These are phyloP conservation scores for Rheum nobile DNA, from an alignment of 148 eudicot species.

Conservation along the genomic window DNA sequence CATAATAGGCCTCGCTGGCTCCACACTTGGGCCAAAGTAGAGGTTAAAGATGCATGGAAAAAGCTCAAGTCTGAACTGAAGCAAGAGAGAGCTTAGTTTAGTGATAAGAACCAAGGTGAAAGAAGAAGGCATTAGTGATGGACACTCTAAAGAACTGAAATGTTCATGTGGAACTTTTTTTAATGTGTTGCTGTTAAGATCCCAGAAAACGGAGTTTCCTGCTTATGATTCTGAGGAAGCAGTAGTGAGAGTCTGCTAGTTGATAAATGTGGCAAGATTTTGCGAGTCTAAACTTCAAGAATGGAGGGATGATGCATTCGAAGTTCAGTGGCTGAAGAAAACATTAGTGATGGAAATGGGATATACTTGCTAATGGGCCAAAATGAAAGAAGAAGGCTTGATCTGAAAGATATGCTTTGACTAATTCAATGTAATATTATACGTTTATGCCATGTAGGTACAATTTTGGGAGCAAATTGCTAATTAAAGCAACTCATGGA, in stretches of 20 bases:
- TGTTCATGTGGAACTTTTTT: too few relatives aligned
- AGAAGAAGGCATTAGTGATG: too few relatives aligned
- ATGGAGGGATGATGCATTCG: constrained; percentile 39
- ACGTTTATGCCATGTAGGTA: too few relatives aligned
- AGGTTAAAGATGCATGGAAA: constrained; percentile 39
- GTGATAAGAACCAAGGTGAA: constrained; percentile 13
- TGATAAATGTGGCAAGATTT: constrained; percentile 35
- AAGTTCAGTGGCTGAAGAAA: constrained; percentile 33
- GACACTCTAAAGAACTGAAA: too few relatives aligned
- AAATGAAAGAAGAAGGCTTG: too few relatives aligned
- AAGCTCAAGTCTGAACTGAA: constrained; percentile 35
- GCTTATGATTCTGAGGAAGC: constrained; percentile 18
- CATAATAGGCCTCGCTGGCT: constrained; percentile 45
- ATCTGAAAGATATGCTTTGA: too few relatives aligned
- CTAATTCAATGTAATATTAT: too few relatives aligned
- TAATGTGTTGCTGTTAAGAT: constrained; percentile 20
- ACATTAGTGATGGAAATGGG: too few relatives aligned
- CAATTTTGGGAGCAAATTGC: too few relatives aligned
- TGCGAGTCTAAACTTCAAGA: constrained; percentile 34
- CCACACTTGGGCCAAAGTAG: constrained; percentile 37
- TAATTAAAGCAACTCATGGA: too few relatives aligned
- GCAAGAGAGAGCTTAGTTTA: constrained; percentile 28
- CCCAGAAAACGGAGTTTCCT: constrained; percentile 16
- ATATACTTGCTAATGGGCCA: too few relatives aligned
- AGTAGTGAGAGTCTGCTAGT: constrained; percentile 20